A percentile compares a stretch with the other conserved stretches of the same genome.
Evolutionary conservation across 345 rosid genomes (phyloP).

Genomic region (Brassica carinata): DNA sequence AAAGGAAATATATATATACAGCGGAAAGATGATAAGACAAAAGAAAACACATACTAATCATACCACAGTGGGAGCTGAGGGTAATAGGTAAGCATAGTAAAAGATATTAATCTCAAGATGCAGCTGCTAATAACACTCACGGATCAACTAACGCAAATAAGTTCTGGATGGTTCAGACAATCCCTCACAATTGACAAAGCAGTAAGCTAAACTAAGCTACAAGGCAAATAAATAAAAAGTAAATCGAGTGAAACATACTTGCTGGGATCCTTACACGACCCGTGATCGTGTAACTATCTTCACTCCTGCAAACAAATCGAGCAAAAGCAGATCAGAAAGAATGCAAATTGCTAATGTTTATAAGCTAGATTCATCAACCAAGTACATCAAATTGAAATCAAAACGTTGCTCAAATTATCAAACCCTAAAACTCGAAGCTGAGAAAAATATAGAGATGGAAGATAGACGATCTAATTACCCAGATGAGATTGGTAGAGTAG

Average conservation of each 20-base stretch:
- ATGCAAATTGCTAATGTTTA: not conserved
- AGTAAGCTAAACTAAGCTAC: not conserved
- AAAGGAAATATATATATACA: not conserved
- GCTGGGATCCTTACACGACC: constrained; percentile 79
- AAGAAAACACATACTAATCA: not conserved
- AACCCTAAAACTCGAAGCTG: not conserved
- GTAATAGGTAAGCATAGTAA: not conserved
- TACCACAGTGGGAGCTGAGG: not conserved
- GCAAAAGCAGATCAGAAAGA: not conserved
- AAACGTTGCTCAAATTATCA: not conserved
- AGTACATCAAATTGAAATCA: constrained; percentile 6
- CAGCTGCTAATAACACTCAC: not conserved
- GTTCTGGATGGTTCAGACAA: not conserved
- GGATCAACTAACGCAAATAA: not conserved
- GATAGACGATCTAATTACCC: constrained; percentile 42
- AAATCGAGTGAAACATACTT: constrained; percentile 42
- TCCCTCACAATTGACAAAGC: not conserved
- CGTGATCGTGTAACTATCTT: constrained; percentile 66
- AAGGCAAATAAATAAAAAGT: not conserved
- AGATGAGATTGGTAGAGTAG: constrained; percentile 46
- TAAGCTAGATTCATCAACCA: not conserved
- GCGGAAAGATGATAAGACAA: not conserved
- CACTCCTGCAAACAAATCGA: constrained; percentile 51
- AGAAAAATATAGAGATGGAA: not conserved
- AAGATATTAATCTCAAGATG: not conserved